Percentiles rank a stretch among this genome's conserved stretches.
These are phyloP conservation scores for Penicillium sclerotiorum DNA, from an alignment of 2,329 filamentous ascomycete genomes.

Conservation along the genomic window DNA sequence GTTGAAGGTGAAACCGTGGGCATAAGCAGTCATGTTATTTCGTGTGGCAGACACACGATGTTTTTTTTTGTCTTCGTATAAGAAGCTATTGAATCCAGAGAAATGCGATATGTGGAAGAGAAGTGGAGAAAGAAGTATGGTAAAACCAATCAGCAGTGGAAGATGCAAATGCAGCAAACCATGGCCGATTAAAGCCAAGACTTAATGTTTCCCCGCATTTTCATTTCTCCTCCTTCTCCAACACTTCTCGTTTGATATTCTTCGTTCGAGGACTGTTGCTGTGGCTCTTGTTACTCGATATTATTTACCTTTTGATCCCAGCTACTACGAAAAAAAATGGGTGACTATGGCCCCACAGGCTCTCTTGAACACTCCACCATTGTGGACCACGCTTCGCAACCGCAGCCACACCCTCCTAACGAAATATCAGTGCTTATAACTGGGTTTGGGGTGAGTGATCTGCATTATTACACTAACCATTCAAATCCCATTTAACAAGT, in stretches of 20 bases:
- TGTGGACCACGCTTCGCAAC: conserved; percentile 15
- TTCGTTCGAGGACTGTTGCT: no score
- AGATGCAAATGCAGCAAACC: neutral
- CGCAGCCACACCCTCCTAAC: conserved; percentile 21
- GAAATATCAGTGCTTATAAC: conserved; percentile 41
- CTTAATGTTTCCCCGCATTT: conserved; percentile 1
- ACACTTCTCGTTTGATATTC: no score
- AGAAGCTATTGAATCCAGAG: no score
- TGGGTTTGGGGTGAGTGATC: conserved; percentile 39
- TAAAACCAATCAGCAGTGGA: conserved; percentile 2
- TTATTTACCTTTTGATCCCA: neutral
- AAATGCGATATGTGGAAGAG: neutral
- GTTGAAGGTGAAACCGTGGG: neutral
- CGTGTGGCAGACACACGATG: neutral
- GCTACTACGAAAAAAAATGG: conserved; percentile 27
- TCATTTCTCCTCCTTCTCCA: neutral
- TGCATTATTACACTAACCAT: conserved; percentile 10
- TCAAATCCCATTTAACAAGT: conserved; percentile 8
- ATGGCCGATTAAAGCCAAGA: neutral
- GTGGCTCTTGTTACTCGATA: no score
- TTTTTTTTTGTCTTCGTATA: no score
- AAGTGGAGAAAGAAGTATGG: neutral
- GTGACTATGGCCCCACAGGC: conserved; percentile 33
- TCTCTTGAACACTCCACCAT: conserved; percentile 16
- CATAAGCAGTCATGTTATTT: neutral